Percentiles rank a stretch among this genome's conserved stretches.
These are phyloP conservation scores for Solanum virginianum DNA, from an alignment of 257 asterid species.

Conservation along the genomic window DNA sequence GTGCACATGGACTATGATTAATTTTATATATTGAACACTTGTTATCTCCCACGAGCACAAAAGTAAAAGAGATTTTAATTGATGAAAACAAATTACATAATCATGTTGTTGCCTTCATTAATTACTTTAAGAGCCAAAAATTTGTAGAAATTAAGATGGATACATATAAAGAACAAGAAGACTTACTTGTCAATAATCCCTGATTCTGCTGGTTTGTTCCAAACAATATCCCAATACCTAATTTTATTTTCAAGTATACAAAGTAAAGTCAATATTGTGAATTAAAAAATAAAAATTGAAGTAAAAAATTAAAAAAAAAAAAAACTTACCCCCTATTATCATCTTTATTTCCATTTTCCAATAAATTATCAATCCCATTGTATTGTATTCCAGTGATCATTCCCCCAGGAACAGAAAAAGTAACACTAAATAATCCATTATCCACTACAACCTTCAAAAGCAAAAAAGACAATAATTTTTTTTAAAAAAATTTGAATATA, in stretches of 20 bases:
- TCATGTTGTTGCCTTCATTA: background rate
- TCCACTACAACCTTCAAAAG: constrained; percentile 45
- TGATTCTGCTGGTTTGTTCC: constrained; percentile 27
- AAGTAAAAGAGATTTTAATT: too few relatives aligned
- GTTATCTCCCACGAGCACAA: background rate
- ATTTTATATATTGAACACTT: background rate
- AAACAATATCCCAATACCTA: constrained; percentile 85
- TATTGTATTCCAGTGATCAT: constrained; percentile 39
- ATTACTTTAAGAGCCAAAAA: background rate
- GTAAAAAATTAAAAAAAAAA: background rate
- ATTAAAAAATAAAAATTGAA: background rate
- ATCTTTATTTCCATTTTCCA: constrained; percentile 25
- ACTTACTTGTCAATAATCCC: constrained; percentile 38
- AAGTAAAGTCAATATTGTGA: background rate
- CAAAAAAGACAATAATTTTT: background rate
- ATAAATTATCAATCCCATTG: constrained; percentile 51
- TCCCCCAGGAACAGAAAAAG: constrained; percentile 52
- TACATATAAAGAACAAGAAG: background rate
- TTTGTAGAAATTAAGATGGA: background rate
- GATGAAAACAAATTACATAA: too few relatives aligned
- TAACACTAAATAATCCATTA: constrained; percentile 49
- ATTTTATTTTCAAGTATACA: background rate
- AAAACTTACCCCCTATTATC: constrained; percentile 45
- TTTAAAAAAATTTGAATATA: background rate
- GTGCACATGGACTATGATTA: background rate